phyloP scores from a whole-genome alignment of 176 grass and related monocot species.

The Carex littledalei region DNA sequence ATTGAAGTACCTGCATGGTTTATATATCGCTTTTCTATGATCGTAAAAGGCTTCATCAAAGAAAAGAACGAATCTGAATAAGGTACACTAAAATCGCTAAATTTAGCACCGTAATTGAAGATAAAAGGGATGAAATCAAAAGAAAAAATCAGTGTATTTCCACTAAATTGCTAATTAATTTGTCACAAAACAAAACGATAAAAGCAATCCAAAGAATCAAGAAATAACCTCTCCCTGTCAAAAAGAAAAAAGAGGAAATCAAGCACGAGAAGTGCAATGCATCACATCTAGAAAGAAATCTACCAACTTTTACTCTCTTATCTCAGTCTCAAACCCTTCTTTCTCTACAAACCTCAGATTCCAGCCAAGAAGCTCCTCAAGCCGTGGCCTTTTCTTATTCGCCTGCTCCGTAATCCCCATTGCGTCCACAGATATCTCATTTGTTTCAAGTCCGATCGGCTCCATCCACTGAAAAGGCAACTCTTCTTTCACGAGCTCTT shows the following conservation, averaged over 20 bases:
- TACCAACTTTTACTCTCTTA: background rate
- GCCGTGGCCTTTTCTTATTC: slow-evolving; percentile 22
- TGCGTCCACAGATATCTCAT: slow-evolving; percentile 3
- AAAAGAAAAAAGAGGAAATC: slow-evolving; percentile 25
- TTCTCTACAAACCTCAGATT: slow-evolving; percentile 17
- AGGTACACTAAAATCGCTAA: background rate
- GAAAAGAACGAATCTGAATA: slow-evolving; percentile 4
- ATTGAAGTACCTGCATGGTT: background rate
- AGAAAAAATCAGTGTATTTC: slow-evolving; percentile 5
- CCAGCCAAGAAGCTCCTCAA: slow-evolving; percentile 24
- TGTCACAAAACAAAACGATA: background rate
- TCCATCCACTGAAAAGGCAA: slow-evolving; percentile 23
- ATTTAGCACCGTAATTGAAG: background rate
- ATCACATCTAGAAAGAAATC: background rate
- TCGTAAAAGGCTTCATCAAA: background rate
- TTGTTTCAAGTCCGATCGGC: background rate
- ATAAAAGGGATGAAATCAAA: background rate
- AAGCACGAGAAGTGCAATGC: slow-evolving; percentile 15
- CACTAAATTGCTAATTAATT: background rate
- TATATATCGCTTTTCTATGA: background rate
- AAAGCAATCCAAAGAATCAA: slow-evolving; percentile 15
- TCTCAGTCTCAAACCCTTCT: slow-evolving; percentile 12
- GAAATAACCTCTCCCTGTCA: background rate
- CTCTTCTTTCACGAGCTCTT: slow-evolving; percentile 12
- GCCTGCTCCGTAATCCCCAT: background rate